A percentile compares a stretch with the other conserved stretches of the same genome.
phyloP scores from a whole-genome alignment of 208 protist species.

The Wallacemonas sp. region DNA sequence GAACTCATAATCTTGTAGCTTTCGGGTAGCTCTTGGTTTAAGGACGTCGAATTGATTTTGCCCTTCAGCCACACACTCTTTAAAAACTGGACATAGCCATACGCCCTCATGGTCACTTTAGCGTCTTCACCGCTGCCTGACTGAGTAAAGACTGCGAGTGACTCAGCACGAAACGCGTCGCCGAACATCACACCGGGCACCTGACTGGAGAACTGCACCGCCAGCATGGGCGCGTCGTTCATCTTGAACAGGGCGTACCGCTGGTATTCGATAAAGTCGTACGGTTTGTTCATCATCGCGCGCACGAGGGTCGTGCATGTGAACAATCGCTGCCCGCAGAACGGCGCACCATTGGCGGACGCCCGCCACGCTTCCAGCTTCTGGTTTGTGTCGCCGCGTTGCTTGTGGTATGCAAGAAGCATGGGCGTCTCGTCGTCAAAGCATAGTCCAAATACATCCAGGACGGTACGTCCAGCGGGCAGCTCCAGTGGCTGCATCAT shows the following conservation, averaged over 20 bases:
- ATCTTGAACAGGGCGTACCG: constrained; percentile 65
- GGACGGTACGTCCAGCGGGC: constrained; percentile 34
- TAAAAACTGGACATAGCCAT: constrained; percentile 57
- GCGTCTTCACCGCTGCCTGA: constrained; percentile 12
- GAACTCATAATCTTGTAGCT: constrained; percentile 27
- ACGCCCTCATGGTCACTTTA: constrained; percentile 36
- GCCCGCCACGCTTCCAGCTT: constrained; percentile 55
- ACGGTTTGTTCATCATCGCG: constrained; percentile 55
- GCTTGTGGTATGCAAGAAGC: constrained; percentile 43
- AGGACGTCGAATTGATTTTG: constrained; percentile 36
- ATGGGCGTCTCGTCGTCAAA: constrained; percentile 55
- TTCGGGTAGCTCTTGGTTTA: constrained; percentile 36
- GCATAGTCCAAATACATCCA: constrained; percentile 62
- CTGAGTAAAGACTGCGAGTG: constrained; percentile 47
- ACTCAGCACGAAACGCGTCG: constrained; percentile 60
- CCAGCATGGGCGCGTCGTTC: constrained; percentile 40
- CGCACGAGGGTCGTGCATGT: constrained; percentile 56
- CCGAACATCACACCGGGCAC: constrained; percentile 54
- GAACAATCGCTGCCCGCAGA: constrained; percentile 56
- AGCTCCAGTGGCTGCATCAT: constrained; percentile 47
- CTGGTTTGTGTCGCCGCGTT: constrained; percentile 48
- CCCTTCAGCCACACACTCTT: constrained; percentile 49
- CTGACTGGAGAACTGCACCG: constrained; percentile 67
- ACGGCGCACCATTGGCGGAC: constrained; percentile 30
- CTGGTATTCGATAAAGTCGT: constrained; percentile 58